These are phyloP conservation scores for Lithohypha guttulata DNA, from an alignment of 2,329 filamentous ascomycete species.

Conservation along the genomic window DNA sequence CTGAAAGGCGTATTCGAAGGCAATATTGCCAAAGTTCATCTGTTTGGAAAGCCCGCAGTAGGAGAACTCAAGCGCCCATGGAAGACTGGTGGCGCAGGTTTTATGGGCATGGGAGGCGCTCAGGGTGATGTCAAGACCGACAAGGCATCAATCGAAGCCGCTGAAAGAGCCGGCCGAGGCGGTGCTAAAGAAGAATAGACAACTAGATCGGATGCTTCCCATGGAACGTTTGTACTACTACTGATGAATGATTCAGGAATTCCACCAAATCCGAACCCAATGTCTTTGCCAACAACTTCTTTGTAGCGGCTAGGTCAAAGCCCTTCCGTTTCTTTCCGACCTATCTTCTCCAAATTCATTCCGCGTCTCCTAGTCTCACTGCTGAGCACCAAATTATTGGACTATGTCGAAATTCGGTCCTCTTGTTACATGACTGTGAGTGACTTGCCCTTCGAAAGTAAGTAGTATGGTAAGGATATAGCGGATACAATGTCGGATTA, in stretches of 20 bases:
- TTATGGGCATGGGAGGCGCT: conserved; percentile 75
- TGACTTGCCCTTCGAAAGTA: too few relatives aligned
- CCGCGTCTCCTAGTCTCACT: too few relatives aligned
- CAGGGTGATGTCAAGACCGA: conserved; percentile 70
- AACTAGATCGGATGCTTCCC: conserved; percentile 1
- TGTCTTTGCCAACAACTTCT: too few relatives aligned
- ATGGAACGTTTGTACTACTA: neutral
- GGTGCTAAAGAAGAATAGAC: conserved; percentile 43
- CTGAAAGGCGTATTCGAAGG: conserved; percentile 90
- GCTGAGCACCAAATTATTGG: too few relatives aligned
- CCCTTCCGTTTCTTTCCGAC: neutral
- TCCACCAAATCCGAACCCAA: too few relatives aligned
- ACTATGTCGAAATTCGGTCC: too few relatives aligned
- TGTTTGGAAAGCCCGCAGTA: conserved; percentile 73
- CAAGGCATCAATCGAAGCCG: conserved; percentile 58
- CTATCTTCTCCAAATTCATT: neutral
- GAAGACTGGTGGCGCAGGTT: conserved; percentile 71
- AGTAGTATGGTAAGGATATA: too few relatives aligned
- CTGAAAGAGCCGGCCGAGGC: conserved; percentile 40
- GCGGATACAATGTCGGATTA: too few relatives aligned
- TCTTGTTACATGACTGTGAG: too few relatives aligned
- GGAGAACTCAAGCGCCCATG: conserved; percentile 93
- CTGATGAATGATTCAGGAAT: too few relatives aligned
- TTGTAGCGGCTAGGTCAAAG: too few relatives aligned
- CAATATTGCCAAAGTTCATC: conserved; percentile 91